Percentiles rank a stretch among this genome's conserved stretches.
phyloP scores from a whole-genome alignment of 345 rosid species.

The Punica granatum region DNA sequence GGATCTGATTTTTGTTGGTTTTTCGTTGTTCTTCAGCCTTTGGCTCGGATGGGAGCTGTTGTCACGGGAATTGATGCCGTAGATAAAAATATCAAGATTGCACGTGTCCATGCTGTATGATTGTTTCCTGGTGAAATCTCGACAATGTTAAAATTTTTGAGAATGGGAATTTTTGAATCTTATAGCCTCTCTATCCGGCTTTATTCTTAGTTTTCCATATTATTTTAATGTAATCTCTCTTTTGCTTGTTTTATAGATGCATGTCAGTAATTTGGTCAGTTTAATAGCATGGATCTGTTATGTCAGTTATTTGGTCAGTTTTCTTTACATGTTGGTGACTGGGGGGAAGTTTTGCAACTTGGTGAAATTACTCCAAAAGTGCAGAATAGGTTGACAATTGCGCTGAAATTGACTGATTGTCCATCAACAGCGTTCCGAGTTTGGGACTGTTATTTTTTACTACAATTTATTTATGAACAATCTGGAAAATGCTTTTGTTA shows the following conservation, averaged over 20 bases:
- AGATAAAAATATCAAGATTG: conserved; percentile 84
- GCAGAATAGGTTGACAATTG: background rate
- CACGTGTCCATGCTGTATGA: conserved; percentile 85
- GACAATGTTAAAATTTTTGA: background rate
- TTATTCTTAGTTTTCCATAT: background rate
- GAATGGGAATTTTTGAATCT: background rate
- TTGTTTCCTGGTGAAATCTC: background rate
- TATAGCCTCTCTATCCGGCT: background rate
- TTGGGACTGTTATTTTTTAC: background rate
- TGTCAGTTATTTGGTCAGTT: too few relatives aligned
- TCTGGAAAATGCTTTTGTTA: background rate
- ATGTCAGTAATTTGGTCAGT: background rate
- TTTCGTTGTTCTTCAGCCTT: conserved; percentile 52
- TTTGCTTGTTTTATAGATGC: background rate
- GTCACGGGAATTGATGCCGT: conserved; percentile 93
- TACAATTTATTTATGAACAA: background rate
- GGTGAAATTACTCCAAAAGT: background rate
- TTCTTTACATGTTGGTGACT: background rate
- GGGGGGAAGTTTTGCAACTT: background rate
- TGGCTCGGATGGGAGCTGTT: conserved; percentile 94
- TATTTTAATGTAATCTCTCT: background rate
- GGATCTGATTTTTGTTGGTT: conserved; percentile 1
- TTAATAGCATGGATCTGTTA: background rate
- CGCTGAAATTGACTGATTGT: background rate
- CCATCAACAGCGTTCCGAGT: background rate